Evolutionary conservation across 176 grass and related monocot species (phyloP), one percentile per base, ranked within the genome.

Genomic region (Phoenix dactylifera): DNA sequence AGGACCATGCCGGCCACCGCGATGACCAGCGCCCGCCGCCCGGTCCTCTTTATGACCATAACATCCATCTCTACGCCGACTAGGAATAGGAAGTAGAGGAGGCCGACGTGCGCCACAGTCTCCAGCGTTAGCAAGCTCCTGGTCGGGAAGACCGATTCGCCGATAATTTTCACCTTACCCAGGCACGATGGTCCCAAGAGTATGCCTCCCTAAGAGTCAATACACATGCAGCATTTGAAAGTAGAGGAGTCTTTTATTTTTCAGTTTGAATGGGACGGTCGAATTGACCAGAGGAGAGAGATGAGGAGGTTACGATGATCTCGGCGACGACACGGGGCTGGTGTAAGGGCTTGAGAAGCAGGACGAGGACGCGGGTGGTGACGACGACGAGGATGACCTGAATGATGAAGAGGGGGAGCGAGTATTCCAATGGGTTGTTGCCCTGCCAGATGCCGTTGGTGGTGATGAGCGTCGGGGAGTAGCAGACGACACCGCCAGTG

Each of bases 61-160:
- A 83, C 16, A 44, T 95, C 90, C 50, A 89, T 75, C 78, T 86
- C 85, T 7, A 95, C 78, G 15, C 82, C 79, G 58, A 89, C 57
- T 3, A 64, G 72, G 76, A 95, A 95, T 22, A 71, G 75, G 61
- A 83, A 89, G 76, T 78, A 95, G 26, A 86, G 20, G 57, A 95
- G 90, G 54, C 85, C 85, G 9, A 89, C 54, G 53, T 89, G 80
- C 22, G 85, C 67, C 60, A 89, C 54, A 35, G 79, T 80, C 57
- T 95, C 90, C 17, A 95, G 73, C 58, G 80, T 39, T 53, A 89
- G 76, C 58, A 86, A 32, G 73, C 82, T 89, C 49, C 73, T 73
- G 6, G 50, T 7, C 15, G 90, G 90, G 61, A 95, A 95, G 12
- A 77, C 15, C 4, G 63, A 5, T 29, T 58, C 5, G 49, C 54